Percentiles rank a stretch among this genome's conserved stretches.
Conservation (phyloP, 139 green algal species). For the Chlorella ohadii region DNA sequence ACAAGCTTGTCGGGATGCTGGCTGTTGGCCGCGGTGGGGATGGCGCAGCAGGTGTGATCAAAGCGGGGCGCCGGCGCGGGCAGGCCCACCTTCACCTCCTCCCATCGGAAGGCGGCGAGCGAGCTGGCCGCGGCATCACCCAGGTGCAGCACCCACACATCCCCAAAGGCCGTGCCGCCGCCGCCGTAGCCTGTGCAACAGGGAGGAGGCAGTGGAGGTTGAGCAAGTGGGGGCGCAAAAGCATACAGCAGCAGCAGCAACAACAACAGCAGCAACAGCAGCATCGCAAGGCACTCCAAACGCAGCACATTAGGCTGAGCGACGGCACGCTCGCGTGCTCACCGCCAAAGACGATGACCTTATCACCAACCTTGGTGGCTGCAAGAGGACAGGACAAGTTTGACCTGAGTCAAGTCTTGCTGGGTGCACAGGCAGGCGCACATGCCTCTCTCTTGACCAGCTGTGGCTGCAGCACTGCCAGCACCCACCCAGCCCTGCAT, state of each 20-base stretch:
- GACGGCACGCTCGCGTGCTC: too few relatives aligned
- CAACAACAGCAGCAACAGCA: not conserved
- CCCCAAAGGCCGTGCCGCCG: conserved; percentile 73
- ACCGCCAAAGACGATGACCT: conserved; percentile 84
- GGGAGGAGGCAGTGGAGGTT: conserved; percentile 26
- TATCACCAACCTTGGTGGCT: conserved; percentile 69
- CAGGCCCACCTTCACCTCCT: conserved; percentile 17
- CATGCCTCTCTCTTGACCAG: too few relatives aligned
- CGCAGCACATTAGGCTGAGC: too few relatives aligned
- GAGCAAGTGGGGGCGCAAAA: too few relatives aligned
- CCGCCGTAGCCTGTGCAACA: conserved; percentile 86
- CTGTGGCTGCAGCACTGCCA: too few relatives aligned
- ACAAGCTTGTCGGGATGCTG: conserved; percentile 77
- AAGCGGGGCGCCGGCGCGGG: conserved; percentile 66
- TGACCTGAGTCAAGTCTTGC: not conserved
- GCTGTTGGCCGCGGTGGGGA: conserved; percentile 72
- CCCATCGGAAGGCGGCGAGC: conserved; percentile 30
- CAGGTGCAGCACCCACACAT: conserved; percentile 81
- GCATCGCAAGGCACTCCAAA: too few relatives aligned
- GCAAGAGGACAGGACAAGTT: not conserved
- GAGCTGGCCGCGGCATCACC: not conserved
- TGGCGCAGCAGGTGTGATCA: conserved; percentile 73
- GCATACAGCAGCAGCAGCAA: too few relatives aligned
- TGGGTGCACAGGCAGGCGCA: not conserved
- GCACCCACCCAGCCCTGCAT: not conserved